Percentiles rank a stretch among this genome's conserved stretches.
Conservation (phyloP, 2,329 filamentous ascomycete species). For the Neopestalotiopsis sp. region DNA sequence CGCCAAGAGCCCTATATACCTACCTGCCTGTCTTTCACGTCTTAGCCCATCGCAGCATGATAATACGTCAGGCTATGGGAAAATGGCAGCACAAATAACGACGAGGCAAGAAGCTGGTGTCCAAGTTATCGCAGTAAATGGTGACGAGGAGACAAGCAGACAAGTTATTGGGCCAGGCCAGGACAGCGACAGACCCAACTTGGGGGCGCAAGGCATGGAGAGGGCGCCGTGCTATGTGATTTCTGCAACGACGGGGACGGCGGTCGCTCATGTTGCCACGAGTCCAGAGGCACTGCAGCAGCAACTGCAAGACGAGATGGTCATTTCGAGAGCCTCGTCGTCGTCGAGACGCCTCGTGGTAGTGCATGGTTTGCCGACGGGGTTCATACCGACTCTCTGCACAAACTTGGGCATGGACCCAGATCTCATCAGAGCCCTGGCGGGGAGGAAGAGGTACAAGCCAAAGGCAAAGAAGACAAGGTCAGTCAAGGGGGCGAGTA, state of each 20-base stretch:
- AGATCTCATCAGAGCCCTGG: conserved; percentile 39
- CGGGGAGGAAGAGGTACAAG: conserved; percentile 31
- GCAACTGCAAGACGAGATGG: neutral
- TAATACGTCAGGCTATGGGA: neutral
- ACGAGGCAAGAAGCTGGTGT: neutral
- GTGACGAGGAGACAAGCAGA: neutral
- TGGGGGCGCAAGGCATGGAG: neutral
- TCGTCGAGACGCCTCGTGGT: conserved; percentile 24
- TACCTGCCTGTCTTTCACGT: neutral
- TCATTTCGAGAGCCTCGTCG: neutral
- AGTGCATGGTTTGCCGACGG: conserved; percentile 30
- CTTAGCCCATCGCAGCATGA: neutral
- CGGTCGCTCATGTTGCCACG: neutral
- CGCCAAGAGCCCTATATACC: neutral
- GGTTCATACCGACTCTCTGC: conserved; percentile 30
- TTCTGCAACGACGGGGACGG: neutral
- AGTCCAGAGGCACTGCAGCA: neutral
- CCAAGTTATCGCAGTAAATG: neutral
- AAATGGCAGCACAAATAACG: neutral
- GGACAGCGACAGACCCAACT: neutral
- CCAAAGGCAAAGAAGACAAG: conserved; percentile 16
- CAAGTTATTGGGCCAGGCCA: neutral
- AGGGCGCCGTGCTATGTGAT: neutral
- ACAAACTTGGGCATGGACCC: conserved; percentile 33
- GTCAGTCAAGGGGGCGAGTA: too few species aligned